Conservation (phyloP, 2,329 filamentous ascomycete genomes). For the Macroventuria anomochaeta region DNA sequence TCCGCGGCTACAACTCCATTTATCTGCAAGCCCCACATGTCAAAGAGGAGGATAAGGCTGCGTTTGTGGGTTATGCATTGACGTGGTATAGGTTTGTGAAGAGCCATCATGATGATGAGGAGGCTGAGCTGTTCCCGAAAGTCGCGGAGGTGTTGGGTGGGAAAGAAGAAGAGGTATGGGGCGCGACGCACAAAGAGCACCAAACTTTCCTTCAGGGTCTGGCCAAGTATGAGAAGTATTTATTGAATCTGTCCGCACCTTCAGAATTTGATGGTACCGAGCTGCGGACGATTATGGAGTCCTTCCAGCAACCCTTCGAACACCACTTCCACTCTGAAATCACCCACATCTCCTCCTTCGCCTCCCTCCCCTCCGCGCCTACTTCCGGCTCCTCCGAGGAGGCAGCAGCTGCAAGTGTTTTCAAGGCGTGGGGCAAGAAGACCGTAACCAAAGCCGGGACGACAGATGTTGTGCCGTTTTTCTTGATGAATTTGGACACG, state of each 20-base stretch:
- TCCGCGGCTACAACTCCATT: slow-evolving; percentile 52
- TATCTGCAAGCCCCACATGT: slow-evolving; percentile 49
- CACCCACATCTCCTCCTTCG: slow-evolving; percentile 40
- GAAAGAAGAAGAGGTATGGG: slow-evolving; percentile 35
- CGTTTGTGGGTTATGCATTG: slow-evolving; percentile 47
- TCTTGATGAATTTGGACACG: slow-evolving; percentile 67
- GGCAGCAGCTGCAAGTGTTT: slow-evolving; percentile 56
- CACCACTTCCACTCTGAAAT: slow-evolving; percentile 47
- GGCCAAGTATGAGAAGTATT: slow-evolving; percentile 32
- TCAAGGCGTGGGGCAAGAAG: slow-evolving; percentile 68
- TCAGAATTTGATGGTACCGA: slow-evolving; percentile 34
- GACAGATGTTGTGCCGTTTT: slow-evolving; percentile 68
- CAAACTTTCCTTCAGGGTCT: slow-evolving; percentile 41
- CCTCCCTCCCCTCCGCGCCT: slow-evolving; percentile 60
- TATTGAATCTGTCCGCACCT: slow-evolving; percentile 25
- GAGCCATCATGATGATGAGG: slow-evolving; percentile 48
- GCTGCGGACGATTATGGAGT: slow-evolving; percentile 36
- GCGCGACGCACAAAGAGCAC: slow-evolving; percentile 44
- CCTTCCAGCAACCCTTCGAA: slow-evolving; percentile 36
- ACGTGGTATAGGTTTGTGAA: slow-evolving; percentile 47
- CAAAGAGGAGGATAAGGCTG: slow-evolving; percentile 37
- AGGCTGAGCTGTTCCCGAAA: slow-evolving; percentile 44
- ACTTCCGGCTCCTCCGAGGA: slow-evolving; percentile 52
- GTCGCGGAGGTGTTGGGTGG: slow-evolving; percentile 38
- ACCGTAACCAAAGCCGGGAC: slow-evolving; percentile 67